phyloP scores from a whole-genome alignment of 2,329 filamentous ascomycete species.

The Beauveria medogensis region DNA sequence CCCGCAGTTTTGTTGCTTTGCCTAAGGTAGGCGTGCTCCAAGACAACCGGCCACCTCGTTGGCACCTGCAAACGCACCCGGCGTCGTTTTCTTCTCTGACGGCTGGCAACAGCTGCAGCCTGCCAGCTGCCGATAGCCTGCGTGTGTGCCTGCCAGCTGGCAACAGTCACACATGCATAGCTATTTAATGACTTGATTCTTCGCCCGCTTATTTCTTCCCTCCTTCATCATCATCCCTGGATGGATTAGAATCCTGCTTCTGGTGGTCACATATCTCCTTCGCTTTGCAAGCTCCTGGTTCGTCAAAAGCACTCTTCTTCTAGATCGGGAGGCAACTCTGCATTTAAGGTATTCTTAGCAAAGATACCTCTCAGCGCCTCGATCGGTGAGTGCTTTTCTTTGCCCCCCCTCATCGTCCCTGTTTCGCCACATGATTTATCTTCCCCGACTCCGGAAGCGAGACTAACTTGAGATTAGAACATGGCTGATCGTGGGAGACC shows the following conservation, averaged over 20 bases:
- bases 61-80: slow-evolving; percentile 2
- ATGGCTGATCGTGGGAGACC: slow-evolving; percentile 28
- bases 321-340: no score
- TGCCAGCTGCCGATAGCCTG: not conserved
- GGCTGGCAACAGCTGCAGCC: not conserved
- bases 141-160: not conserved
- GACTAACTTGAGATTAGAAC: not conserved
- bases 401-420: no score
- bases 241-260: not conserved
- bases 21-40: not conserved
- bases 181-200: not conserved
- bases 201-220: not conserved
- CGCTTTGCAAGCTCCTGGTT: no score
- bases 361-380: no score
- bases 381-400: no score
- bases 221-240: not conserved
- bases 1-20: not conserved
- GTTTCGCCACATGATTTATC: not conserved
- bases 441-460: not conserved
- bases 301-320: no score
- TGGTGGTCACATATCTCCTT: not conserved
- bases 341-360: no score
- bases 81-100: not conserved
- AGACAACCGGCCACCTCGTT: not conserved
- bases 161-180: not conserved